Base-by-base conservation (phyloP, 306 rosid genomes). In the Ammopiptanthus mongolicus region DNA sequence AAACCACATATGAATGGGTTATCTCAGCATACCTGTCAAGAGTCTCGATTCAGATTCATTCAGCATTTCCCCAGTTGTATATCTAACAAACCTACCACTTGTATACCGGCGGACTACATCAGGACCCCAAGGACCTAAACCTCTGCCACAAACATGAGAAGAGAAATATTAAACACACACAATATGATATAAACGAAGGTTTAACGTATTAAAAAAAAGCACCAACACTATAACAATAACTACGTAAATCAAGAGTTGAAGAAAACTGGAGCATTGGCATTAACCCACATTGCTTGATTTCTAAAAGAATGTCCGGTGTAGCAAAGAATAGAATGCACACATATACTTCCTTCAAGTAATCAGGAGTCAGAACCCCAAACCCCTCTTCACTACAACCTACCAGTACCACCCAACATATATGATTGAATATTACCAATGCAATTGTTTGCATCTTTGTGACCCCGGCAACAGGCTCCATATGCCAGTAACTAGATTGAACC, bases 111-210 rank as follows among this genome's bases (percentile, higher is more conserved):
- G 86, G 64, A 96, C 97, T 50, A 90, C 44, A 74, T 85, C 78
- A 73, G 93, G 99, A 81, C 99, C 99, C 97, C 89, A 96, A 71
- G 99, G 99, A 69, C 99, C 99, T 78, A 96, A 80, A 22, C 99
- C 97, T 82, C 98, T 96, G 87, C 81, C 74, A 74, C 52, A 80
- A 66, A 59, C 11, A 76, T 19, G 57, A 9, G 61, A 2, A 23
- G 5, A 22, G 51, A 74, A 56, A 47, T 57, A 75, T 41, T 25
- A 62, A 67, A 52, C 41, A 50, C 68, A 55, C 37, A 56, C 21
- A 69, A 53, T 8, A 15, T 34, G 18, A 41, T 46, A 56, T 17
- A 11, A 63, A 56, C 28, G 55, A 29, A 70, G 56, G 37, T 72
- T 23, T 23, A 22, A 33, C 46, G 21, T n/a, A 33, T n/a, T 14